Percentiles rank a stretch among this genome's conserved stretches.
These are phyloP conservation scores for Pseudoscleropodium purum DNA, from an alignment of 225 moss, liverwort and hornwort genomes.

Conservation along the genomic window DNA sequence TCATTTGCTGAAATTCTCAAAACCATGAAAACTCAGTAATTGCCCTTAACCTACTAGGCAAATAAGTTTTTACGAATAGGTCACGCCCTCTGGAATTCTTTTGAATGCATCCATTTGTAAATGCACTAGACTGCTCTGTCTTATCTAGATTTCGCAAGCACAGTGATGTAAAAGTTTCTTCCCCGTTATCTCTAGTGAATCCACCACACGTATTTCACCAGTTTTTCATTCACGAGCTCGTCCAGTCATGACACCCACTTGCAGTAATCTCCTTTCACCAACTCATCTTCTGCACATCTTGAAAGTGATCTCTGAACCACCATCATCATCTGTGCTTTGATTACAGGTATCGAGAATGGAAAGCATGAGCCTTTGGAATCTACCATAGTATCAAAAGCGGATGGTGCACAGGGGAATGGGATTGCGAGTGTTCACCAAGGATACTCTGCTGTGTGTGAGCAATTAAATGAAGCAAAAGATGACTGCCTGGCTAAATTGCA, in stretches of 20 bases:
- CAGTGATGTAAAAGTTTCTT: not conserved
- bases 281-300: not conserved
- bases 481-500: not conserved
- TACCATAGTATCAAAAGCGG: not conserved
- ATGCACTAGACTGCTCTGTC: not conserved
- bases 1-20: not conserved
- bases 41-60: not conserved
- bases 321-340: not conserved
- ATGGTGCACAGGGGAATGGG: constrained; percentile 7
- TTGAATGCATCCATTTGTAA: not conserved
- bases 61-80: not conserved
- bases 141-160: not conserved
- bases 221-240: not conserved
- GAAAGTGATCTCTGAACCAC: not conserved
- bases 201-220: not conserved
- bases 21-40: not conserved
- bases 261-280: not conserved
- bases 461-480: not conserved
- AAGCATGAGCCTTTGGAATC: not conserved
- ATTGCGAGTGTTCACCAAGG: not conserved
- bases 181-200: not conserved
- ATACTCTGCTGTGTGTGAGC: not conserved
- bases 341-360: constrained; percentile 5
- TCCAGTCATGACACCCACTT: not conserved
- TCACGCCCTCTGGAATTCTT: not conserved